Conservation (phyloP, 1,139 yeast genomes). For the Spathaspora sp. region DNA sequence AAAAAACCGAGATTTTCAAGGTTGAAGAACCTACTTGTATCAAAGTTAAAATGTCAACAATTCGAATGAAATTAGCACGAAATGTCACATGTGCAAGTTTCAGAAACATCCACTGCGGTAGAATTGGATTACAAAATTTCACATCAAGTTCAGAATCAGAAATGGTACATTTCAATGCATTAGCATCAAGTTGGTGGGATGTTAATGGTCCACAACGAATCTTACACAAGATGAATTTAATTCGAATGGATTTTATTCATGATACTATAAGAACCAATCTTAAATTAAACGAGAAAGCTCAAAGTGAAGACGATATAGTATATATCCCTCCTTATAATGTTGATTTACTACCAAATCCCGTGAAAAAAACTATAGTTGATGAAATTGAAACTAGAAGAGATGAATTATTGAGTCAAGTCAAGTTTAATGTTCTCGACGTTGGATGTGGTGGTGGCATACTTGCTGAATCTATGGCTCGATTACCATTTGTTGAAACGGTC, state of each 20-base stretch:
- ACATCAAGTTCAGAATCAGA: slow-evolving; percentile 41
- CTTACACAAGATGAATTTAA: slow-evolving; percentile 88
- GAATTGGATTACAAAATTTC: slow-evolving; percentile 1
- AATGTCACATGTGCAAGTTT: neutral
- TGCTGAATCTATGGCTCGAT: slow-evolving; percentile 82
- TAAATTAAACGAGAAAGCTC: slow-evolving; percentile 38
- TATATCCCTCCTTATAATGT: slow-evolving; percentile 79
- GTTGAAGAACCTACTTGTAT: neutral
- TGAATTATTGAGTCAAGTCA: slow-evolving; percentile 31
- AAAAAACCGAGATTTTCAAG: neutral
- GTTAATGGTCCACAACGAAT: slow-evolving; percentile 89
- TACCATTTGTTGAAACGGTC: slow-evolving; percentile 61
- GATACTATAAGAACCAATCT: slow-evolving; percentile 53
- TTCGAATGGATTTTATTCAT: slow-evolving; percentile 83
- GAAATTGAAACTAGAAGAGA: slow-evolving; percentile 50
- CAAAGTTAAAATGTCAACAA: neutral
- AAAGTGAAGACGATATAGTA: slow-evolving; percentile 45
- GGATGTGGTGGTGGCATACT: slow-evolving; percentile 99
- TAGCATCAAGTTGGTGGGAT: slow-evolving; percentile 97
- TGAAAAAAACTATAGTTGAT: slow-evolving; percentile 45
- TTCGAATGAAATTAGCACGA: neutral
- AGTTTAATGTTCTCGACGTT: slow-evolving; percentile 68
- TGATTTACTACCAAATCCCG: slow-evolving; percentile 59
- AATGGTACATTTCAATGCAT: slow-evolving; percentile 73
- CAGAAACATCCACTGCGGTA: neutral